Conservation (phyloP, 257 asterid genomes). For the Jacaranda mimosifolia region DNA sequence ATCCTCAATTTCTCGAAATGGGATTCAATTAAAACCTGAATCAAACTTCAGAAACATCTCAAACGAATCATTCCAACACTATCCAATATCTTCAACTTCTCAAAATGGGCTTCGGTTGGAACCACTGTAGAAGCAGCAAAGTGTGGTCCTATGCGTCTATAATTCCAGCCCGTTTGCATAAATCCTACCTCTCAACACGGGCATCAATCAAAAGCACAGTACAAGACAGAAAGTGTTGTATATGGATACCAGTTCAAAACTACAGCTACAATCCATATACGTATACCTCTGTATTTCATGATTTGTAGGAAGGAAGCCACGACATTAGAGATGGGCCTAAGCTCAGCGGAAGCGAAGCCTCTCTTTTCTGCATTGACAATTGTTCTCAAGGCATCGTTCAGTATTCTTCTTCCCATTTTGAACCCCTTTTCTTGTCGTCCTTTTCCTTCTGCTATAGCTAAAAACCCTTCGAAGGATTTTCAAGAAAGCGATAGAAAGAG, state of each 20-base stretch:
- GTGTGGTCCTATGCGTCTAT: too few relatives aligned
- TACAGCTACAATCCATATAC: neutral
- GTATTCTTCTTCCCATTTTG: slow-evolving; percentile 85
- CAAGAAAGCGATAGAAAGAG: neutral
- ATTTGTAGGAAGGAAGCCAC: slow-evolving; percentile 88
- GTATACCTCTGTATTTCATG: slow-evolving; percentile 90
- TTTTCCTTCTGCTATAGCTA: slow-evolving; percentile 35
- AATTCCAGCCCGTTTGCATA: neutral
- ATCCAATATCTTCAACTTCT: too few relatives aligned
- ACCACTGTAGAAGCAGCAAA: too few relatives aligned
- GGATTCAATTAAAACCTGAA: slow-evolving; percentile 12
- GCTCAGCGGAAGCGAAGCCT: slow-evolving; percentile 87
- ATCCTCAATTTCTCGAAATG: slow-evolving; percentile 3
- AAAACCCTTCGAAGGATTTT: slow-evolving; percentile 37
- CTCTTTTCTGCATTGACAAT: slow-evolving; percentile 93
- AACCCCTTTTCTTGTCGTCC: neutral
- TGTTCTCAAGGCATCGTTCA: slow-evolving; percentile 86
- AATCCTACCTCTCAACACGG: slow-evolving; percentile 17
- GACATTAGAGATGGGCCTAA: slow-evolving; percentile 78
- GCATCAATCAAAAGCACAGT: neutral
- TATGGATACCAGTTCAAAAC: neutral
- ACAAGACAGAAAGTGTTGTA: neutral
- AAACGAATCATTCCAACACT: too few relatives aligned
- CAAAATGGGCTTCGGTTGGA: too few relatives aligned
- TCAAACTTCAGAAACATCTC: too few relatives aligned